Conservation (phyloP, 2,329 filamentous ascomycete genomes). For the Sporothrix dimorphospora region DNA sequence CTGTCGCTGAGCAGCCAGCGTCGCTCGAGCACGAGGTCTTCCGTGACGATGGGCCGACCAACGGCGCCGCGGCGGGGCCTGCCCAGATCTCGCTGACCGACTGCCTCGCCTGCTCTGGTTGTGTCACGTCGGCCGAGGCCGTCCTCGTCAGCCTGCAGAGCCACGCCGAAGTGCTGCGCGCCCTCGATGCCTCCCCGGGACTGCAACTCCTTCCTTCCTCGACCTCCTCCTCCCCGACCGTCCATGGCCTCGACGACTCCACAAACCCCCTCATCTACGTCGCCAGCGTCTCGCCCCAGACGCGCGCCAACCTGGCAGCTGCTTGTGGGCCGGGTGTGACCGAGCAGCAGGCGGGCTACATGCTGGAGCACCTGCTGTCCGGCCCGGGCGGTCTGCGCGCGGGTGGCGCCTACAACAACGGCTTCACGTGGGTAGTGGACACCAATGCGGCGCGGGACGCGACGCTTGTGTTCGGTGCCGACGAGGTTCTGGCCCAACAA, state of each 20-base stretch:
- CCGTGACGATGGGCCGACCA: constrained; percentile 76
- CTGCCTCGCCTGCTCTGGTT: constrained; percentile 95
- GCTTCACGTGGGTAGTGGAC: constrained; percentile 88
- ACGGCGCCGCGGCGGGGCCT: constrained; percentile 57
- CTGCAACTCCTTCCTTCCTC: constrained; percentile 45
- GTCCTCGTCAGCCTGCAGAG: constrained; percentile 95
- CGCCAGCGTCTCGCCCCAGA: constrained; percentile 90
- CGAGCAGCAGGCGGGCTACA: constrained; percentile 72
- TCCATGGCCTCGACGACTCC: constrained; percentile 56
- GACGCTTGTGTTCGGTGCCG: constrained; percentile 76
- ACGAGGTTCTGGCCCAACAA: constrained; percentile 63
- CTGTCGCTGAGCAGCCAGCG: constrained; percentile 50
- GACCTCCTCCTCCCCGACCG: constrained; percentile 35
- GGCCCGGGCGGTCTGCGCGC: constrained; percentile 69
- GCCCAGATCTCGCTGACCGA: constrained; percentile 96
- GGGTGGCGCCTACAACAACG: constrained; percentile 72
- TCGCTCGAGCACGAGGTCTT: constrained; percentile 78
- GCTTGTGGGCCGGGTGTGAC: constrained; percentile 74
- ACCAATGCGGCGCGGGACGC: constrained; percentile 83
- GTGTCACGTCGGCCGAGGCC: constrained; percentile 95
- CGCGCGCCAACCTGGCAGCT: constrained; percentile 84
- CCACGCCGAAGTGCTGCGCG: constrained; percentile 84
- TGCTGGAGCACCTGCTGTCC: constrained; percentile 80
- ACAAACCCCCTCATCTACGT: constrained; percentile 81
- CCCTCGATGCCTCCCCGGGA: constrained; percentile 69